phyloP scores from a whole-genome alignment of 2,329 filamentous ascomycete species.

The Graphilbum sp. region DNA sequence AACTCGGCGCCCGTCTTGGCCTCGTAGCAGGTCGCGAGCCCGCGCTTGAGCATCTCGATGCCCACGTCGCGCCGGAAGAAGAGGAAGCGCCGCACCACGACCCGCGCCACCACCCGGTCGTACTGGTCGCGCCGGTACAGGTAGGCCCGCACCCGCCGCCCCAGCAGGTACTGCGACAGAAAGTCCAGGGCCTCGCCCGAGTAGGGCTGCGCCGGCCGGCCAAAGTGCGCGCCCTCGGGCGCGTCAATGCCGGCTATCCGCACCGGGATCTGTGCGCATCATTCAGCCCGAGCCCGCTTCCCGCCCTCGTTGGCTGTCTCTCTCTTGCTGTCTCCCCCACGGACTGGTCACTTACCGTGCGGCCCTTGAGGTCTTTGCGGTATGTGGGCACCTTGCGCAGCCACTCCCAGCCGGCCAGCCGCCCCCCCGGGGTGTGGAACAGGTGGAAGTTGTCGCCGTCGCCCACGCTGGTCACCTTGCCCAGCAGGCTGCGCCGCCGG shows the following conservation, averaged over 20 bases:
- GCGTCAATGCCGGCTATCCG: slow-evolving; percentile 87
- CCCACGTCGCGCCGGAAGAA: slow-evolving; percentile 67
- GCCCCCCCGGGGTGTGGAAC: slow-evolving; percentile 88
- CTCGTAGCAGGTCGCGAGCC: slow-evolving; percentile 84
- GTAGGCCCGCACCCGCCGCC: slow-evolving; percentile 62
- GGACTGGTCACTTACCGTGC: slow-evolving; percentile 70
- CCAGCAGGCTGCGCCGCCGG: slow-evolving; percentile 60
- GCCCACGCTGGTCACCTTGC: slow-evolving; percentile 80
- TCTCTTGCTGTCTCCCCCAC: too few relatives aligned
- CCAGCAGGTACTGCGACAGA: slow-evolving; percentile 56
- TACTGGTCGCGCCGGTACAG: slow-evolving; percentile 84
- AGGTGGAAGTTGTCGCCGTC: slow-evolving; percentile 94
- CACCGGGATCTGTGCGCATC: slow-evolving; percentile 57
- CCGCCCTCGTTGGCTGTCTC: too few relatives aligned
- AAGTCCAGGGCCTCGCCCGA: slow-evolving; percentile 66
- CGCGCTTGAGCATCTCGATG: slow-evolving; percentile 71
- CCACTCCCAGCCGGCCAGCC: slow-evolving; percentile 84
- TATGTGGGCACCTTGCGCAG: slow-evolving; percentile 55
- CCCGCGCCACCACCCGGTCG: slow-evolving; percentile 74
- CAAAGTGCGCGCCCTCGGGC: slow-evolving; percentile 86
- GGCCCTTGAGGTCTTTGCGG: slow-evolving; percentile 52
- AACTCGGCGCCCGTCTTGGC: slow-evolving; percentile 83
- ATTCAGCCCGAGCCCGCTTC: background rate
- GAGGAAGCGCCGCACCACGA: slow-evolving; percentile 49
- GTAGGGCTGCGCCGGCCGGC: slow-evolving; percentile 70